These are phyloP conservation scores for Dionaea muscipula DNA, from an alignment of 179 eudicot genomes.

Conservation along the genomic window DNA sequence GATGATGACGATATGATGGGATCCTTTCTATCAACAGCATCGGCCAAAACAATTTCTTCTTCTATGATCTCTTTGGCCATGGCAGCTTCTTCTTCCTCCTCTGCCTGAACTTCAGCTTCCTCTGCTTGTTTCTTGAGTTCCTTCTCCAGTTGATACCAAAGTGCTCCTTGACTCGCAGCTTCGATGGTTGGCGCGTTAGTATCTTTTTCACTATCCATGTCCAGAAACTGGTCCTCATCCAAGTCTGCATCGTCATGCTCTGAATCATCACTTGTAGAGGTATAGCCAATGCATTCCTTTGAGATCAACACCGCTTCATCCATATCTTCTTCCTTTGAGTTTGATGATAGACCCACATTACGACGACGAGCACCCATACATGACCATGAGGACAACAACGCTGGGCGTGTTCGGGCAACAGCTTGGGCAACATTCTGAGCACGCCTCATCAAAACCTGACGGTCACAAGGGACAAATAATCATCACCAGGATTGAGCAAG, in stretches of 20 bases:
- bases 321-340: constrained; percentile 30
- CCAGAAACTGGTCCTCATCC: constrained; percentile 38
- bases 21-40: constrained; percentile 50
- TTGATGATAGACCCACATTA: constrained; percentile 26
- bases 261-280: constrained; percentile 34
- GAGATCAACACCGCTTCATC: constrained; percentile 33
- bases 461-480: neutral
- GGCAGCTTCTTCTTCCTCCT: constrained; percentile 58
- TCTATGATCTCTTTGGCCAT: constrained; percentile 47
- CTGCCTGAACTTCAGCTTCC: constrained; percentile 25
- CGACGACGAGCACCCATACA: constrained; percentile 96
- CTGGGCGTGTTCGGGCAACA: constrained; percentile 72
- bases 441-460: constrained; percentile 77
- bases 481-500: neutral
- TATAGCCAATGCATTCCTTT: constrained; percentile 15
- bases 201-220: constrained; percentile 27
- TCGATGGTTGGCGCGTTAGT: constrained; percentile 36
- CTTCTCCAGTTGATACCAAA: constrained; percentile 78
- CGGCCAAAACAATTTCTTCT: constrained; percentile 54
- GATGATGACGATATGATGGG: constrained; percentile 33
- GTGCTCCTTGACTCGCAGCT: constrained; percentile 61
- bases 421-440: constrained; percentile 92
- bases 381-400: constrained; percentile 64
- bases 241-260: constrained; percentile 45
- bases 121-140: constrained; percentile 51